Base-by-base conservation (phyloP, 2,329 filamentous ascomycete genomes). In the Magnaporthiopsis rhizophila region DNA sequence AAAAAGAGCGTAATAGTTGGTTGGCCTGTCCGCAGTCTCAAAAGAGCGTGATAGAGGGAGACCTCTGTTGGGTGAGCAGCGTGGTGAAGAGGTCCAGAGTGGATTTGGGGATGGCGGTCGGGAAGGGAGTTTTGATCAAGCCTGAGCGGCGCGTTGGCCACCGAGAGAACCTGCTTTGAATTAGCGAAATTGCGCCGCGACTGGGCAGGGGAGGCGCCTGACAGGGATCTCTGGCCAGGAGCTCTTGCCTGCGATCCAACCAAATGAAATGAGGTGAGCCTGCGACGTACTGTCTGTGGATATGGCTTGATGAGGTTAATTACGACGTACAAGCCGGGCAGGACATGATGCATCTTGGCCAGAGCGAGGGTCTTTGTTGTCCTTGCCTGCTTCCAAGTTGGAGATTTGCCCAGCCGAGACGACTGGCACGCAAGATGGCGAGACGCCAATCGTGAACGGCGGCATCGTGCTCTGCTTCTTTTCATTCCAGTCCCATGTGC, bases 1-100 rank as follows among this genome's bases (percentile, higher is more conserved):
- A 53, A 53, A 53, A 53, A 53, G 45, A 53, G 45, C 45, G 45
- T 53, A 53, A 53, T 53, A 53, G 45, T 53, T 53, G 45, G 45
- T n/a, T 53, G 45, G 21, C 45, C 45, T 53, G 45, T 53, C 45
- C 45, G 45, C 45, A 21, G 45, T 53, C 45, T 53, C 45, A 53
- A 53, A 53, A 53, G 45, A 53, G 45, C 45, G 45, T 53, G 45
- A 53, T 53, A 53, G 45, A 53, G 45, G 45, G 45, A 53, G 24
- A 53, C 45, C 45, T 53, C 45, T 53, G 45, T 53, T 53, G 45
- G 45, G 45, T 53, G 45, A 53, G 45, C 45, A 53, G 45, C 45
- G 45, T 53, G 21, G 45, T 53, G 18, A 53, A 53, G 45, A 53
- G 45, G 45, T 21, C 45, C 45, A 24, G 21, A 53, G 45, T 53